phyloP scores from a whole-genome alignment of 192 early-diverging fungal genomes.

The Mortierella antarctica region DNA sequence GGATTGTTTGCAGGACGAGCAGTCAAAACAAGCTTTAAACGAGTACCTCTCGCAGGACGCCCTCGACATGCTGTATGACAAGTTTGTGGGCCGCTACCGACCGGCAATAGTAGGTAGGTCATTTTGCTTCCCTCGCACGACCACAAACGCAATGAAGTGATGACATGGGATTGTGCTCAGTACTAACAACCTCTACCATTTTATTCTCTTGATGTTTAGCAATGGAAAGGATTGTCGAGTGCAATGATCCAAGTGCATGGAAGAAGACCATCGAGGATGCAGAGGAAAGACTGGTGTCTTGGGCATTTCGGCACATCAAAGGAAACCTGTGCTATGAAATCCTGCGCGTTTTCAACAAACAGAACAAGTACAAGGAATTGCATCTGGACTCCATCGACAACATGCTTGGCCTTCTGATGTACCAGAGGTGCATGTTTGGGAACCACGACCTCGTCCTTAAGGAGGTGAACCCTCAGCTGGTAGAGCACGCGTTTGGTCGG shows the following conservation, averaged over 20 bases:
- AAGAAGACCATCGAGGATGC: slow-evolving; percentile 21
- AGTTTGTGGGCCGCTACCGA: slow-evolving; percentile 24
- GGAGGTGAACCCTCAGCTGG: slow-evolving; percentile 20
- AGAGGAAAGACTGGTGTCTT: slow-evolving; percentile 24
- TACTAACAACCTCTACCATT: slow-evolving; percentile 4
- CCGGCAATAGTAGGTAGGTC: slow-evolving; percentile 16
- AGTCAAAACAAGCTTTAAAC: slow-evolving; percentile 25
- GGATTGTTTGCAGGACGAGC: slow-evolving; percentile 18
- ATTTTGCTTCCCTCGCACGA: slow-evolving; percentile 9
- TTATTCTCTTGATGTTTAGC: slow-evolving; percentile 2
- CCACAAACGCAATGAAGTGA: slow-evolving; percentile 9
- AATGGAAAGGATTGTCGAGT: slow-evolving; percentile 15
- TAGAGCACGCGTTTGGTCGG: slow-evolving; percentile 32
- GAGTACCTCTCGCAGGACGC: slow-evolving; percentile 18
- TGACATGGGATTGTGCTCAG: slow-evolving; percentile 6
- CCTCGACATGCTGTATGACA: slow-evolving; percentile 17
- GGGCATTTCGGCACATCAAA: slow-evolving; percentile 19
- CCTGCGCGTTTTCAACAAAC: slow-evolving; percentile 8
- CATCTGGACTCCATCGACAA: slow-evolving; percentile 28
- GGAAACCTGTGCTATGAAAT: slow-evolving; percentile 32
- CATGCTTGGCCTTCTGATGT: slow-evolving; percentile 29
- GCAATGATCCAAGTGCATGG: slow-evolving; percentile 7
- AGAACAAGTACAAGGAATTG: slow-evolving; percentile 28
- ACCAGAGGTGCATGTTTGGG: slow-evolving; percentile 37
- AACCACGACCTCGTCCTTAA: slow-evolving; percentile 29